Evolutionary conservation across 495 filamentous ascomycete genomes (phyloP).

Genomic region (Aspergillus nidulans): DNA sequence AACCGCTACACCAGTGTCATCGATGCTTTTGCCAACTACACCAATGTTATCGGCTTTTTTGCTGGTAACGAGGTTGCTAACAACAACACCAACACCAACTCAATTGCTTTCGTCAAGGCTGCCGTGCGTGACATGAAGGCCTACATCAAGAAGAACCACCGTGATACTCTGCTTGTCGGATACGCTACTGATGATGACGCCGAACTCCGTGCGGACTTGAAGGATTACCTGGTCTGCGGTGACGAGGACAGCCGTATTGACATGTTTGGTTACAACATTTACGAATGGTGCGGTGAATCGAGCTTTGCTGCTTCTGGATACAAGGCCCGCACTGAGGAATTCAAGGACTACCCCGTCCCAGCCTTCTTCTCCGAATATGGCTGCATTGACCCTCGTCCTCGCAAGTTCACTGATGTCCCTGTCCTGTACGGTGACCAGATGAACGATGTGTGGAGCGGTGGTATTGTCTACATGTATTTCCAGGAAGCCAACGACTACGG

Average conservation of each 20-base stretch:
- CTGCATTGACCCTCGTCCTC: constrained; percentile 75
- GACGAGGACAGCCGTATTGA: constrained; percentile 66
- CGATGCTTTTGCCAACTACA: constrained; percentile 75
- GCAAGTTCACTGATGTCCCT: constrained; percentile 78
- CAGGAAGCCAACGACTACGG: constrained; percentile 88
- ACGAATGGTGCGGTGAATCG: constrained; percentile 93
- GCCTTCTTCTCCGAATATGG: constrained; percentile 99
- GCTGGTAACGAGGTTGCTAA: constrained; percentile 97
- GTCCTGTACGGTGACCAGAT: constrained; percentile 79
- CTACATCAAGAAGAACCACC: constrained; percentile 84
- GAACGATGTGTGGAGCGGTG: constrained; percentile 83
- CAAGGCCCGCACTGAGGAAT: constrained; percentile 74
- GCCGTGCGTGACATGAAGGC: constrained; percentile 93
- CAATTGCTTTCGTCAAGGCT: constrained; percentile 93
- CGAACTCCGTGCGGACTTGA: constrained; percentile 70
- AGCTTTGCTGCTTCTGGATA: constrained; percentile 71
- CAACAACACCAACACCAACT: constrained; percentile 72
- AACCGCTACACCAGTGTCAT: constrained; percentile 81
- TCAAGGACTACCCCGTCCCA: constrained; percentile 81
- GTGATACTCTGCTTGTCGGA: constrained; percentile 70
- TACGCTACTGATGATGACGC: constrained; percentile 94
- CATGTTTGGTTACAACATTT: constrained; percentile 99
- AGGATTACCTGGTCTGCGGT: constrained; percentile 92
- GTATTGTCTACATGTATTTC: constrained; percentile 98
- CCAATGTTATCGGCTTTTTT: constrained; percentile 93